Evolutionary conservation across 805 yeast species (phyloP).

Genomic region (Pichia nanzhaoensis): DNA sequence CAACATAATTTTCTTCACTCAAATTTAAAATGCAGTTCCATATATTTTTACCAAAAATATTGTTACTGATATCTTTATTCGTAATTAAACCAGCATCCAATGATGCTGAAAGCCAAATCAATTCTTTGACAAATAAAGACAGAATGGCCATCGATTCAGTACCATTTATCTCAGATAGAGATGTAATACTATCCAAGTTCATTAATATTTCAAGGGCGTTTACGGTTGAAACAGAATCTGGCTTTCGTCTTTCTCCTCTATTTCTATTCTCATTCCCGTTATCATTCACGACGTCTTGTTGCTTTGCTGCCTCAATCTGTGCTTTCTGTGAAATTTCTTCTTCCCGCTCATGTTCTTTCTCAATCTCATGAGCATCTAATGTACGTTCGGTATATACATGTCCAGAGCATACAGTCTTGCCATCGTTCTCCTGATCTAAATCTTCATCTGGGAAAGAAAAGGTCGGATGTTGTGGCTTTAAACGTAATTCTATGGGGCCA

Average conservation of each 20-base stretch:
- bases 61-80: conserved; percentile 12
- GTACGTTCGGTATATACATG: conserved; percentile 5
- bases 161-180: conserved; percentile 21
- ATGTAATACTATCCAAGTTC: conserved; percentile 17
- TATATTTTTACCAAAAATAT: conserved; percentile 13
- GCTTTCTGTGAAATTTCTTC: neutral
- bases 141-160: conserved; percentile 27
- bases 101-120: conserved; percentile 16
- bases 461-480: conserved; percentile 10
- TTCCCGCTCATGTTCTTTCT: conserved; percentile 3
- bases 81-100: conserved; percentile 1
- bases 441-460: conserved; percentile 4
- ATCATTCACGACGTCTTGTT: neutral
- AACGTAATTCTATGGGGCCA: conserved; percentile 7
- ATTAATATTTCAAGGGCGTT: conserved; percentile 31
- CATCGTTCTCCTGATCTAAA: neutral
- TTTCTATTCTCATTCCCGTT: neutral
- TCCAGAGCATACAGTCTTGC: too few species aligned
- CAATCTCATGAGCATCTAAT: neutral
- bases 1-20: neutral
- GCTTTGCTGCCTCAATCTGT: neutral
- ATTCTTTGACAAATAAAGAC: conserved; percentile 21
- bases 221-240: conserved; percentile 10
- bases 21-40: conserved; percentile 1
- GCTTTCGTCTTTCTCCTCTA: neutral